Conservation (phyloP, 2,329 filamentous ascomycete genomes). For the Hansfordia pulvinata region DNA sequence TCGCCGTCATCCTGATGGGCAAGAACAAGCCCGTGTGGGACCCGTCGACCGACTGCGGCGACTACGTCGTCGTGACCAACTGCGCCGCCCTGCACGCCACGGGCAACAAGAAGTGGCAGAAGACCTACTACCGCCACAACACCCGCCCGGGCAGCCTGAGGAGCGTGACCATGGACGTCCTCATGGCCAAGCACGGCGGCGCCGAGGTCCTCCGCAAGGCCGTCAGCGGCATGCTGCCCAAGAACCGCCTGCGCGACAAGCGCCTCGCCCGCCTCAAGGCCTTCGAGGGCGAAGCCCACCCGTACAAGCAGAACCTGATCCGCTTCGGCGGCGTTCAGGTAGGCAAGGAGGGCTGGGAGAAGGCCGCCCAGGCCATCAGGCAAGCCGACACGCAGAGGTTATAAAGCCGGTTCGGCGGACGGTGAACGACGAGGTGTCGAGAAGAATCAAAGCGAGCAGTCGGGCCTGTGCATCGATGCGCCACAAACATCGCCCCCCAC, state of each 20-base stretch:
- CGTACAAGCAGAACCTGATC: constrained; percentile 80
- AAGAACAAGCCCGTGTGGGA: constrained; percentile 99
- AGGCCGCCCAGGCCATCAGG: constrained; percentile 34
- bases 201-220: constrained; percentile 83
- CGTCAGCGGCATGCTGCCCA: constrained; percentile 93
- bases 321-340: constrained; percentile 50
- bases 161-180: constrained; percentile 82
- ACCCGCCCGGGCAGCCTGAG: constrained; percentile 80
- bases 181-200: constrained; percentile 91
- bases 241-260: constrained; percentile 85
- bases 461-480: too few species aligned
- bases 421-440: background rate
- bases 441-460: constrained; percentile 1
- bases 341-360: constrained; percentile 38
- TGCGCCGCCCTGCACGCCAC: constrained; percentile 80
- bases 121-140: constrained; percentile 90
- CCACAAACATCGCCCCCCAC: too few species aligned
- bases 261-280: constrained; percentile 81
- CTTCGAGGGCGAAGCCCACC: constrained; percentile 86
- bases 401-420: constrained; percentile 18
- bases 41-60: constrained; percentile 94
- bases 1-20: constrained; percentile 84
- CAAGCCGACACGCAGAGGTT: constrained; percentile 33
- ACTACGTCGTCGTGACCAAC: constrained; percentile 92
- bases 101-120: constrained; percentile 84